phyloP scores from a whole-genome alignment of 768 basidiomycete species.

The Cantharellus cinnabarinus region DNA sequence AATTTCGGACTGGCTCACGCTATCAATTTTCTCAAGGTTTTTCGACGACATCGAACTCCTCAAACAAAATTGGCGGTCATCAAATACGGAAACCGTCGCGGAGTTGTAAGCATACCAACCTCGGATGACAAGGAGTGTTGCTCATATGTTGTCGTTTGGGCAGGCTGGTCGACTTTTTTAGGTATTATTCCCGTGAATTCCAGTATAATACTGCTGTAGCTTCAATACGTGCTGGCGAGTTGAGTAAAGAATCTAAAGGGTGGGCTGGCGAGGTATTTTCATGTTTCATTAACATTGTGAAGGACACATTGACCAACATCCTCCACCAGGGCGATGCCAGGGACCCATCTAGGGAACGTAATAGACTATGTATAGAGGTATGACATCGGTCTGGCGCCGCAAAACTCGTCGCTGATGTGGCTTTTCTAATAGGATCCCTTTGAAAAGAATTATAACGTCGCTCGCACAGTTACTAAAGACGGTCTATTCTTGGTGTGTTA shows the following conservation, averaged over 20 bases:
- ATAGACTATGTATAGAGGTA: conserved; percentile 91
- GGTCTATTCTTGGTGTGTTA: conserved; percentile 72
- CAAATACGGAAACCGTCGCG: conserved; percentile 79
- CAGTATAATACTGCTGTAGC: conserved; percentile 77
- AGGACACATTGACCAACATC: neutral
- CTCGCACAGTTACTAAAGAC: conserved; percentile 89
- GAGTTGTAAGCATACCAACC: conserved; percentile 46
- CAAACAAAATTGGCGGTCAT: conserved; percentile 82
- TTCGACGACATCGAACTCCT: conserved; percentile 93
- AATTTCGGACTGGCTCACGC: neutral
- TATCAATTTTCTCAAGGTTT: conserved; percentile 36
- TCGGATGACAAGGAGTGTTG: neutral
- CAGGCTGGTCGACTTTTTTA: conserved; percentile 94
- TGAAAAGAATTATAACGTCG: conserved; percentile 89
- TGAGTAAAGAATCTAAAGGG: conserved; percentile 83
- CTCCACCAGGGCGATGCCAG: conserved; percentile 25
- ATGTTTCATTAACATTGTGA: neutral
- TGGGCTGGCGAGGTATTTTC: conserved; percentile 81
- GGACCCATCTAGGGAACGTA: conserved; percentile 56
- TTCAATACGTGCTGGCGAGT: conserved; percentile 69
- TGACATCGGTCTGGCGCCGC: neutral
- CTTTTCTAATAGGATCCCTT: conserved; percentile 61
- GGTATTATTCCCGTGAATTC: conserved; percentile 88
- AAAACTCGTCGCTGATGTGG: neutral
- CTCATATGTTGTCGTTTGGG: neutral